Evolutionary conservation across 2,329 filamentous ascomycete genomes (phyloP), one percentile per base, ranked within the genome.

Genomic region (Aureobasidium subglaciale): DNA sequence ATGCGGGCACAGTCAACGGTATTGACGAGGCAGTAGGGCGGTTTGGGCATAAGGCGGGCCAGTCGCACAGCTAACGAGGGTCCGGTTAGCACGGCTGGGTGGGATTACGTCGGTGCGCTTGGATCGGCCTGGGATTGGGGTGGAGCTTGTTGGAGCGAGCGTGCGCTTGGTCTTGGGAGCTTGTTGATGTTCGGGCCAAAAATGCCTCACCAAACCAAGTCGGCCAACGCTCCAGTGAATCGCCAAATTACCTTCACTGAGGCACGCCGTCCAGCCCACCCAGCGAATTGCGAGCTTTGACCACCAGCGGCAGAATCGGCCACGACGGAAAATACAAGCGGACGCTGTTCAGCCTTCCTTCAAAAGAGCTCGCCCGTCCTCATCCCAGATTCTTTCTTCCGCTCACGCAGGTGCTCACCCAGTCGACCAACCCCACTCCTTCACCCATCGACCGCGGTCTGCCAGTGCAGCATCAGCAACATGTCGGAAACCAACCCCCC

Each of bases 401-500:
- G 35, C 20, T 52, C 54, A 56, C 54, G 54, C 54, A 56, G 54
- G 42, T 56, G 54, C 43, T 56, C 52, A 56, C 42, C 42, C 43
- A 56, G 42, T 49, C 54, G 34, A 49, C 34, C 41, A 11, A 43
- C 30, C 43, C 43, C 54, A 56, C 41, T 46, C 52, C 41, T 54
- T 43, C 29, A 32, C 24, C 27, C 30, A 42, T 42, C 38, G 37
- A 43, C 37, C 50, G 50, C 50, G 50, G 50, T 54, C 50, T 54
- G 50, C 50, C 37, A 54, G 37, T 54, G 54, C 54, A 56, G 54
- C 43, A 56, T 56, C 54, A 56, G 54, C 54, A 56, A 65, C 57
- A 71, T 71, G 68, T 63, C 68, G 54, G 67, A 56, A 49, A 30
- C 42, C 41, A 38, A 46, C 43, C 54, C 68, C 58, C 68, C 67